Conservation (phyloP, 352 stramenopile species). For the Phytophthora brassicae region DNA sequence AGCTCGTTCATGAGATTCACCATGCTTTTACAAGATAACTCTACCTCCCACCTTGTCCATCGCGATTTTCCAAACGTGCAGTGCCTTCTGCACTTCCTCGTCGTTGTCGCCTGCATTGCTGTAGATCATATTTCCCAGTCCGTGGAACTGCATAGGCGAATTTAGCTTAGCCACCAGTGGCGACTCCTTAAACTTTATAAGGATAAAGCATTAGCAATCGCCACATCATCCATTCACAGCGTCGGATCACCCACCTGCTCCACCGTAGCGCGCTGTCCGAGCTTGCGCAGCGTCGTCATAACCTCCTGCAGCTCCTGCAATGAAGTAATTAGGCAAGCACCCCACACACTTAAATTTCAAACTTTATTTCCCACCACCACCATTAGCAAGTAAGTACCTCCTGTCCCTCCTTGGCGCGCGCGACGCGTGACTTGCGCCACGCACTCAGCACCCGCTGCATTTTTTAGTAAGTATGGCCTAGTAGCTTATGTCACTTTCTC, state of each 20-base stretch:
- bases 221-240: not conserved
- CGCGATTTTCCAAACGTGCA: constrained; percentile 78
- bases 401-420: constrained; percentile 48
- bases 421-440: constrained; percentile 44
- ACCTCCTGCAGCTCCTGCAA: constrained; percentile 61
- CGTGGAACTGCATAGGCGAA: constrained; percentile 64
- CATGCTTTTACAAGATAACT: not conserved
- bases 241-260: constrained; percentile 45
- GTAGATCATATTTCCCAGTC: constrained; percentile 85
- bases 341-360: too few species aligned
- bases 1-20: not conserved
- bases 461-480: not conserved
- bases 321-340: not conserved
- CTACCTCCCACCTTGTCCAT: constrained; percentile 61
- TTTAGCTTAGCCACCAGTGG: constrained; percentile 55
- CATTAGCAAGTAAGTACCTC: too few species aligned
- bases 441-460: constrained; percentile 33
- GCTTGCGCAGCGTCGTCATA: constrained; percentile 50
- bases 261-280: constrained; percentile 54
- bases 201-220: not conserved
- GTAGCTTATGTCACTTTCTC: not conserved
- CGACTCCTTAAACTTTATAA: constrained; percentile 79
- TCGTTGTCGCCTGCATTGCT: constrained; percentile 65
- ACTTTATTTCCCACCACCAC: too few species aligned
- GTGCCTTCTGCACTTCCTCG: constrained; percentile 68